These are phyloP conservation scores for Raffaelea ambrosiae DNA, from an alignment of 2,329 filamentous ascomycete genomes.

Conservation along the genomic window DNA sequence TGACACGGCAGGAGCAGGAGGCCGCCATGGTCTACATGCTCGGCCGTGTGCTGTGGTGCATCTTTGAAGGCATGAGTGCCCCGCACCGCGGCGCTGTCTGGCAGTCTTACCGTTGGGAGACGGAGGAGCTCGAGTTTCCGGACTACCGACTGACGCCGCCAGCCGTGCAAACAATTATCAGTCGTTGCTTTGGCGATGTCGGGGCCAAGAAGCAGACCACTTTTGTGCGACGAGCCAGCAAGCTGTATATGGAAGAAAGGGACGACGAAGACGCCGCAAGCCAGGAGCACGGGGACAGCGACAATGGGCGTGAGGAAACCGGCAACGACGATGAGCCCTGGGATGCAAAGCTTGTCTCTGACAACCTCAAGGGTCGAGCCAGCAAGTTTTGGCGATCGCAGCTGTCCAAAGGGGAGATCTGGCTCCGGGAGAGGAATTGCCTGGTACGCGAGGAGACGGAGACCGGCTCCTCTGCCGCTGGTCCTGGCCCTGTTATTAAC, in stretches of 20 bases:
- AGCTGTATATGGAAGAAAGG: constrained; percentile 9
- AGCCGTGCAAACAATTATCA: constrained; percentile 8
- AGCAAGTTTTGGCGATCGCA: constrained; percentile 1
- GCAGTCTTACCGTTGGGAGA: constrained; percentile 51
- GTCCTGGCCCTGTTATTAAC: no score
- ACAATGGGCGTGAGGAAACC: no score
- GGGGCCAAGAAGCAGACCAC: constrained; percentile 8
- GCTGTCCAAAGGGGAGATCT: constrained; percentile 2
- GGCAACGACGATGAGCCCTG: not conserved
- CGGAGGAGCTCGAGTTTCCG: constrained; percentile 44
- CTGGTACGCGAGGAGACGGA: no score
- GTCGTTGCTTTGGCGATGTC: constrained; percentile 7
- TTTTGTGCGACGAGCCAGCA: constrained; percentile 10
- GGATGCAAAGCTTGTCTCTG: constrained; percentile 1
- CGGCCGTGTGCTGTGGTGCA: constrained; percentile 52
- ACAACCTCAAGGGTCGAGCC: constrained; percentile 1
- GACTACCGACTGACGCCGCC: constrained; percentile 25
- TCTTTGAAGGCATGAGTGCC: constrained; percentile 52
- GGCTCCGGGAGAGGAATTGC: constrained; percentile 4
- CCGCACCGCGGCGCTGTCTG: constrained; percentile 48
- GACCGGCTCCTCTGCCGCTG: no score
- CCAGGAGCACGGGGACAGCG: not conserved
- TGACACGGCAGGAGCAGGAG: constrained; percentile 44
- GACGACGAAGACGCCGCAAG: not conserved
- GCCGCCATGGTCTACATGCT: constrained; percentile 55